Conservation (phyloP, 2,329 filamentous ascomycete genomes). For the Anthostomella pinea region DNA sequence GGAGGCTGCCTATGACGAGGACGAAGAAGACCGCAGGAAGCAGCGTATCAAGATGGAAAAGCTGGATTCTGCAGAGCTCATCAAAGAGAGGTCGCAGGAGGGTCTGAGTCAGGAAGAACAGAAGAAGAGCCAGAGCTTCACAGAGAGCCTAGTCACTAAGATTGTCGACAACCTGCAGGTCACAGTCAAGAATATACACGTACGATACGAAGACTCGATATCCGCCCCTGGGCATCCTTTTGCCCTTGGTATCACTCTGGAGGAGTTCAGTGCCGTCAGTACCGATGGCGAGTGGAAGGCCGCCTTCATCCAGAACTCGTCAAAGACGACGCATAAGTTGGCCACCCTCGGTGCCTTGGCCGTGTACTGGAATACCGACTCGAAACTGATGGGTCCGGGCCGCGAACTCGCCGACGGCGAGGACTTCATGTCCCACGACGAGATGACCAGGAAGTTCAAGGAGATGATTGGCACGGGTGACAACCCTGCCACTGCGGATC, state of each 20-base stretch:
- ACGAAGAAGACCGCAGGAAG: constrained; percentile 82
- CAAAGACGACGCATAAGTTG: constrained; percentile 84
- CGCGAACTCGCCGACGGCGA: constrained; percentile 64
- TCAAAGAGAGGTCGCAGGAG: constrained; percentile 90
- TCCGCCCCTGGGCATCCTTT: constrained; percentile 94
- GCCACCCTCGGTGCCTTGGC: constrained; percentile 86
- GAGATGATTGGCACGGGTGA: constrained; percentile 75
- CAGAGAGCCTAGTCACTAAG: constrained; percentile 88
- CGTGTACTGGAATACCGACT: constrained; percentile 98
- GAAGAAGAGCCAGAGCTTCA: constrained; percentile 97
- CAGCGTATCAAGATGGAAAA: constrained; percentile 99
- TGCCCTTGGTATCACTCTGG: constrained; percentile 84
- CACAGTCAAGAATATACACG: constrained; percentile 95
- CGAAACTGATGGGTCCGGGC: constrained; percentile 76
- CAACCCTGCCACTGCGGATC: constrained; percentile 50
- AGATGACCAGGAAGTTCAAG: constrained; percentile 74
- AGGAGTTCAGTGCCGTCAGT: constrained; percentile 95
- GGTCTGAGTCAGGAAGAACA: constrained; percentile 94
- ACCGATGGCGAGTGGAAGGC: constrained; percentile 94
- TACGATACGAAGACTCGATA: constrained; percentile 96
- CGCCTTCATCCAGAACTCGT: constrained; percentile 89
- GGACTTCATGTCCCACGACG: constrained; percentile 66
- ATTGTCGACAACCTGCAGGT: constrained; percentile 99
- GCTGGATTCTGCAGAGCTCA: constrained; percentile 88
- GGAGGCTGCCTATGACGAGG: constrained; percentile 87